Evolutionary conservation across 202 grass and related monocot species (phyloP).

Genomic region (Setaria italica): DNA sequence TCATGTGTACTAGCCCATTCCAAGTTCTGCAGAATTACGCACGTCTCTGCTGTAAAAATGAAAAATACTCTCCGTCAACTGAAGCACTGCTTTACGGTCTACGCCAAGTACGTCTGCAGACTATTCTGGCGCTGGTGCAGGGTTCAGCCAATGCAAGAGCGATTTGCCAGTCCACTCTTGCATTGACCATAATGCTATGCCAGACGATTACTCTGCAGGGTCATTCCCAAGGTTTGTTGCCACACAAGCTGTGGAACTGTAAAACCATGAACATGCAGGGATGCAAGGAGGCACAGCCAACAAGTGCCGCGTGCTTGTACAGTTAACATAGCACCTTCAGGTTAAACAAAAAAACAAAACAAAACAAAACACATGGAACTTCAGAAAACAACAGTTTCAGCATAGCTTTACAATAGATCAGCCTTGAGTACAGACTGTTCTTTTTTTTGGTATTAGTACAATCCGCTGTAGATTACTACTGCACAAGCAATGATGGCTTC

Average conservation of each 20-base stretch:
- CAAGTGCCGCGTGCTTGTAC: neutral
- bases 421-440: slow-evolving; percentile 32
- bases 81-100: slow-evolving; percentile 25
- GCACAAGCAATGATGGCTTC: neutral
- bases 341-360: neutral
- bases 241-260: neutral
- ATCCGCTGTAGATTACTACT: slow-evolving; percentile 20
- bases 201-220: neutral
- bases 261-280: neutral
- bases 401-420: slow-evolving; percentile 44
- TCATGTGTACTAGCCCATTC: no score
- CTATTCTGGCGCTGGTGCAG: slow-evolving; percentile 18
- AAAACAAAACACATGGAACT: neutral
- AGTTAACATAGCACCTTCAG: neutral
- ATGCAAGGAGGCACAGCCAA: neutral
- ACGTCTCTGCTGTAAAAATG: neutral
- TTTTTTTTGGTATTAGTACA: slow-evolving; percentile 26
- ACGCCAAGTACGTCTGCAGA: neutral
- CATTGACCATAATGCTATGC: neutral
- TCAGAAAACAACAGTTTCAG: slow-evolving; percentile 4
- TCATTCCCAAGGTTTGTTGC: neutral
- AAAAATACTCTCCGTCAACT: neutral
- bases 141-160: neutral
- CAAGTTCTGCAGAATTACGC: neutral
- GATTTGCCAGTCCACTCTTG: neutral